Conservation (phyloP, 2,329 filamentous ascomycete genomes). For the Berkeleyomyces basicola region DNA sequence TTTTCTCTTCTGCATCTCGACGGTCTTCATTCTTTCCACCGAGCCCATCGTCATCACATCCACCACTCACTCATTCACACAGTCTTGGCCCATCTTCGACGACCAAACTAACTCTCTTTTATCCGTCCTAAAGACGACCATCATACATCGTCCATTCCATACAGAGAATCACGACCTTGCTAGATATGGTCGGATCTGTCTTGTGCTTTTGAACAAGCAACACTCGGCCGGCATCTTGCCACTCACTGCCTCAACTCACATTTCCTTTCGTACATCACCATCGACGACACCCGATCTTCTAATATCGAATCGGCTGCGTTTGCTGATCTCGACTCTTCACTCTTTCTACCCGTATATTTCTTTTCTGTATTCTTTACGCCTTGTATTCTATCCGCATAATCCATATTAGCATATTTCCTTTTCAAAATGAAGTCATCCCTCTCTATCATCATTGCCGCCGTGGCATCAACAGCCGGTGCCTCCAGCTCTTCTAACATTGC, state of each 20-base stretch:
- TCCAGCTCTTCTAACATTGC: neutral
- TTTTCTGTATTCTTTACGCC: neutral
- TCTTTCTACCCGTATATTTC: neutral
- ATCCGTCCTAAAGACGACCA: neutral
- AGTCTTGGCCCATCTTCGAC: neutral
- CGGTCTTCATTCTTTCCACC: neutral
- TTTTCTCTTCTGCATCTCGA: neutral
- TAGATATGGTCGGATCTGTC: neutral
- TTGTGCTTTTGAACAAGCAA: constrained; percentile 3
- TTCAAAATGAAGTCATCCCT: constrained; percentile 4
- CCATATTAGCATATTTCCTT: neutral
- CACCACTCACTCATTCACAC: too few species aligned
- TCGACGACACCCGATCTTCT: neutral
- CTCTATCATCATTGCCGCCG: neutral
- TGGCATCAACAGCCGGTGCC: neutral
- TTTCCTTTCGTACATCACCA: neutral
- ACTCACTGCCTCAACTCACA: neutral
- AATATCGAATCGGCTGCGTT: neutral
- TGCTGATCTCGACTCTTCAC: neutral
- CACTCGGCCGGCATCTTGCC: constrained; percentile 4
- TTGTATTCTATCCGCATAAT: neutral
- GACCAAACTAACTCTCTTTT: neutral
- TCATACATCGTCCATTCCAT: neutral
- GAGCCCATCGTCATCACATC: too few species aligned
- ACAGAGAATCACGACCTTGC: neutral